A percentile compares a stretch with the other conserved stretches of the same genome.
These are phyloP conservation scores for Lepidium sativum DNA, from an alignment of 345 rosid genomes.

Conservation along the genomic window DNA sequence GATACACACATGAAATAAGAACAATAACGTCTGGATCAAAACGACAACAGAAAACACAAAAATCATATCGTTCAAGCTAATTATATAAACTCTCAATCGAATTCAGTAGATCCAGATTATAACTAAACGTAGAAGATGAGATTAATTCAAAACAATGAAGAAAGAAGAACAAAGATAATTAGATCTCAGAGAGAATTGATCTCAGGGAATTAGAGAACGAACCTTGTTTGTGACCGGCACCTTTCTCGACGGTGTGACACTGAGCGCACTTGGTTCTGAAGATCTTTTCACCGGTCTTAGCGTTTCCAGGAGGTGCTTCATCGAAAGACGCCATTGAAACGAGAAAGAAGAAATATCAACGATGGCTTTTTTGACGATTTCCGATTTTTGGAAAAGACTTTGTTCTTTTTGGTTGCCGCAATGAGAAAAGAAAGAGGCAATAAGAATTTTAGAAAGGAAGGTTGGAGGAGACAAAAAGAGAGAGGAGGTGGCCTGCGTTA, in stretches of 20 bases:
- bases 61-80: neutral
- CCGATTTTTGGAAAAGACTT: neutral
- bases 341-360: neutral
- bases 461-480: too few species aligned
- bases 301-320: constrained; percentile 81
- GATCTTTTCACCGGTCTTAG: constrained; percentile 71
- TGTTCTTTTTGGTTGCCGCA: neutral
- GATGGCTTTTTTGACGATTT: neutral
- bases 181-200: neutral
- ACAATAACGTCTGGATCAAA: neutral
- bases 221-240: constrained; percentile 99
- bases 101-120: neutral
- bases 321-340: constrained; percentile 62
- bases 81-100: neutral
- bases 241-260: constrained; percentile 75
- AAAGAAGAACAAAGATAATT: neutral
- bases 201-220: neutral
- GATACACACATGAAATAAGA: neutral
- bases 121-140: neutral
- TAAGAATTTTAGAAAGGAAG: too few species aligned
- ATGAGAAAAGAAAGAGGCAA: too few species aligned
- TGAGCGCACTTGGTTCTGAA: constrained; percentile 61
- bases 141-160: neutral
- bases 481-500: too few species aligned
- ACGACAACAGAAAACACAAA: neutral